Base-by-base conservation (phyloP, 306 rosid species). In the Casuarina cunninghamiana region DNA sequence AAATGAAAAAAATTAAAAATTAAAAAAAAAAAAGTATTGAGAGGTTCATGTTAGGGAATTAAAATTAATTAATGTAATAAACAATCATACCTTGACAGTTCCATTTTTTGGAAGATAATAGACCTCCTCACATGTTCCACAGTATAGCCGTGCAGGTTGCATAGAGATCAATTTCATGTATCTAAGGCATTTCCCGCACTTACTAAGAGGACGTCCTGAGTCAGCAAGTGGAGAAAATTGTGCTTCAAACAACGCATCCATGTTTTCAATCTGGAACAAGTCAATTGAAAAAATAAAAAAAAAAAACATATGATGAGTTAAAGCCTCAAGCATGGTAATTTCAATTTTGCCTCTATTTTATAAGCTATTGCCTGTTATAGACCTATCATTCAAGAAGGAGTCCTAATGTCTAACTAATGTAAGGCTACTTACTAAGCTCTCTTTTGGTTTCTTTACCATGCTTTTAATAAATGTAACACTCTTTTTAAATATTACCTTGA, bases 231-330 rank as follows among this genome's bases (percentile, higher is more conserved):
- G 82, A 63, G 98, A 94, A 84, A 94, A 94, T 55, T 94, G 98
- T 26, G 97, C 96, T 84, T 94, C 98, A 82, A 94, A 94, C 76
- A 94, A 79, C 63, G 95, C 93, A 91, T 94, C 97, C 98, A 94
- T 94, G 76, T 90, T 90, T 76, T 92, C 98, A 79, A 94, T 92
- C 98, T 94, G 94, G 75, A 79, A 72, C 78, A 87, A 60, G 72
- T 26, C 32, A 26, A 26, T 26, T 26, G 32, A 26, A 61, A 83
- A 72, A 75, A 10, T 11, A 3, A 17, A 11, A 10, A 19, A 19
- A n/a, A 3, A 39, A 41, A 66, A 16, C 17, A n/a, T 7, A 42
- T 41, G 50, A 66, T 66, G 32, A 66, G 71, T 43, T 17, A 66
- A 66, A 49, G 41, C 35, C 3, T 5, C 16, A 16, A 6, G 37